phyloP scores from a whole-genome alignment of 176 grass and related monocot species.

The Paspalum vaginatum region DNA sequence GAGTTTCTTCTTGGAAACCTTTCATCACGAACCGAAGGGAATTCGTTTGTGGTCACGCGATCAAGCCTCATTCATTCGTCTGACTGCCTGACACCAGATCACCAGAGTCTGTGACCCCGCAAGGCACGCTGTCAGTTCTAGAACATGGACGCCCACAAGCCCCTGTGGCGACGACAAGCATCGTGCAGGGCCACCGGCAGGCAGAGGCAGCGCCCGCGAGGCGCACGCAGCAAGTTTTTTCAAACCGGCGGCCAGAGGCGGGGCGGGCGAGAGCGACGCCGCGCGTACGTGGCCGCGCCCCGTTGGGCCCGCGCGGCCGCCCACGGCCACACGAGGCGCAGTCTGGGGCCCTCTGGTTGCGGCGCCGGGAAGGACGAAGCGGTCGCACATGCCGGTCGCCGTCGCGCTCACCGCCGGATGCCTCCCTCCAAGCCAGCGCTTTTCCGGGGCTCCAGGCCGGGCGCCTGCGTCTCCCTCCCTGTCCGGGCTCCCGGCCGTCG shows the following conservation, averaged over 20 bases:
- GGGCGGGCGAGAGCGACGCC: neutral
- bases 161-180: too few relatives aligned
- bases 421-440: conserved; percentile 8
- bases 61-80: too few relatives aligned
- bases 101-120: too few relatives aligned
- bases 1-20: too few relatives aligned
- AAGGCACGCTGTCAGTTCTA: too few relatives aligned
- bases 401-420: conserved; percentile 38
- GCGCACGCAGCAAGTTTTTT: neutral
- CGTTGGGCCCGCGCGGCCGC: neutral
- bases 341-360: neutral
- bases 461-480: too few relatives aligned
- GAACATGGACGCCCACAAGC: too few relatives aligned
- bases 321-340: neutral
- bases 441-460: neutral
- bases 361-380: conserved; percentile 34
- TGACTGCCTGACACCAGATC: too few relatives aligned
- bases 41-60: too few relatives aligned
- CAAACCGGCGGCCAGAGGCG: neutral
- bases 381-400: conserved; percentile 33
- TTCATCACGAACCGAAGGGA: too few relatives aligned
- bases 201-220: neutral
- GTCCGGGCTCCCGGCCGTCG: too few relatives aligned
- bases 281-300: conserved; percentile 3
- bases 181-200: too few relatives aligned